phyloP scores from a whole-genome alignment of 495 filamentous ascomycete genomes.

The Letharia lupina region DNA sequence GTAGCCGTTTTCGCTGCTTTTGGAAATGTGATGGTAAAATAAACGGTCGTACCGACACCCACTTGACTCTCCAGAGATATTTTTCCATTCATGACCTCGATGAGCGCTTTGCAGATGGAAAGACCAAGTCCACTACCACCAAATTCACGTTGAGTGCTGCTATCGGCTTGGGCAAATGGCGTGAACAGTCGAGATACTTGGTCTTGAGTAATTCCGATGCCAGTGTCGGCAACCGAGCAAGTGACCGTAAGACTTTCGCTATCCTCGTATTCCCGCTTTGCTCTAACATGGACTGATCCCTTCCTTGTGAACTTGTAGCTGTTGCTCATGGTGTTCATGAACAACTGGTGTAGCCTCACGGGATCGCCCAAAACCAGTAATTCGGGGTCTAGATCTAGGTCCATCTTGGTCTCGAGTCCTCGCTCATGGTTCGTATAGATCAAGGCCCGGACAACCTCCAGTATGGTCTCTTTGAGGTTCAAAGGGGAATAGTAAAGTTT shows the following conservation, averaged over 20 bases:
- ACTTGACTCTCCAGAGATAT: constrained; percentile 74
- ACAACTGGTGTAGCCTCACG: constrained; percentile 81
- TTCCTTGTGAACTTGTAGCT: constrained; percentile 88
- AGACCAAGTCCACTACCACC: constrained; percentile 85
- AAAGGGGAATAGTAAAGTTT: constrained; percentile 80
- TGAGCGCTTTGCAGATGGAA: constrained; percentile 90
- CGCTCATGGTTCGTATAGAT: constrained; percentile 77
- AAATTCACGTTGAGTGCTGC: constrained; percentile 76
- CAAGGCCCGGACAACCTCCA: constrained; percentile 76
- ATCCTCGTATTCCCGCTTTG: constrained; percentile 60
- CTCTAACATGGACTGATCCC: constrained; percentile 73
- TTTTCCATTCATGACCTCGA: constrained; percentile 77
- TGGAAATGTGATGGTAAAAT: constrained; percentile 72
- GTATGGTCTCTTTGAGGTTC: constrained; percentile 76
- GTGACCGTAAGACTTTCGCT: constrained; percentile 61
- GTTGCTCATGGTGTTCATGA: constrained; percentile 89
- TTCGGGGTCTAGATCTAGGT: constrained; percentile 60
- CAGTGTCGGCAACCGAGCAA: constrained; percentile 82
- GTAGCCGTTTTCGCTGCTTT: constrained; percentile 56
- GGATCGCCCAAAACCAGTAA: constrained; percentile 85
- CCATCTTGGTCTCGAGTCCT: constrained; percentile 59
- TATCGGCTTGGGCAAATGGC: constrained; percentile 86
- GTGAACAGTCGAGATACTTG: constrained; percentile 79
- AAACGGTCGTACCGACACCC: constrained; percentile 73
- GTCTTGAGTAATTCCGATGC: constrained; percentile 77